Conservation (phyloP, 2,329 filamentous ascomycete species). For the Stagonosporopsis vannaccii region DNA sequence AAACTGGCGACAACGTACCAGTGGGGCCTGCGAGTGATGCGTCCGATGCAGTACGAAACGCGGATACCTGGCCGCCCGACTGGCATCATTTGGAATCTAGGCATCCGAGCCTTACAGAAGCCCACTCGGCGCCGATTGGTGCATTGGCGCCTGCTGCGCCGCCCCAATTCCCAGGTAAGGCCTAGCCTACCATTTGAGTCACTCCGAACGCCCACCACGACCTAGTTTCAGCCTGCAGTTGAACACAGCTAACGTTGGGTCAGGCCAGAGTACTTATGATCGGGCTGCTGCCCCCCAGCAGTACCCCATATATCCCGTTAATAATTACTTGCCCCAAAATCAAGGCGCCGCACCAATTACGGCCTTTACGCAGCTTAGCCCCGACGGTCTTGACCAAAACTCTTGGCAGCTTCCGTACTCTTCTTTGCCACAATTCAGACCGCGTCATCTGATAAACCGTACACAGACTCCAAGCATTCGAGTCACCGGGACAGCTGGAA, state of each 20-base stretch:
- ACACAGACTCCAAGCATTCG: conserved; percentile 36
- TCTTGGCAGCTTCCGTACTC: conserved; percentile 38
- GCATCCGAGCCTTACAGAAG: conserved; percentile 28
- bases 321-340: conserved; percentile 37
- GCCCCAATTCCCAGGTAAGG: conserved; percentile 34
- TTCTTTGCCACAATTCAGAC: conserved; percentile 42
- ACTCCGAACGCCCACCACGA: conserved; percentile 25
- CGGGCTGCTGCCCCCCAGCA: conserved; percentile 33
- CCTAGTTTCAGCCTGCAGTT: conserved; percentile 39
- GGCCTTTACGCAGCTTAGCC: conserved; percentile 41
- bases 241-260: conserved; percentile 23
- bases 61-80: conserved; percentile 38
- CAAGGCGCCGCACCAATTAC: conserved; percentile 41
- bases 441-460: conserved; percentile 45
- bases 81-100: conserved; percentile 30
- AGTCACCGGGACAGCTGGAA: conserved; percentile 39
- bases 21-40: conserved; percentile 28
- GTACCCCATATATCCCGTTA: conserved; percentile 31
- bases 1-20: conserved; percentile 21
- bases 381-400: conserved; percentile 26
- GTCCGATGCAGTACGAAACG: conserved; percentile 44
- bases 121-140: conserved; percentile 22
- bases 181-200: conserved; percentile 31
- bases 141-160: conserved; percentile 16
- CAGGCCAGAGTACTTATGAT: conserved; percentile 44